Conservation (phyloP, 257 asterid species). For the Primulina tabacum region DNA sequence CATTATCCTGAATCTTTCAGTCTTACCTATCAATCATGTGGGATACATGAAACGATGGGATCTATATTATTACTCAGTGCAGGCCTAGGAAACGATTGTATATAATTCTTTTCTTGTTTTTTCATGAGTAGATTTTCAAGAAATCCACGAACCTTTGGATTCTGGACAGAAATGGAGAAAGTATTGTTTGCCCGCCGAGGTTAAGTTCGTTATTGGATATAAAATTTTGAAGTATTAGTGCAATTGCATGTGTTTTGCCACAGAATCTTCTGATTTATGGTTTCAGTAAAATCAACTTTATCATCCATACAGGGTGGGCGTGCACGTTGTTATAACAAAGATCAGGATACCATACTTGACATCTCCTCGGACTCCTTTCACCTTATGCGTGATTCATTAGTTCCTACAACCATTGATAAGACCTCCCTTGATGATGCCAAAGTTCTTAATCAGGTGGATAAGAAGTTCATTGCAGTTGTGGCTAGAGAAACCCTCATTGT, state of each 20-base stretch:
- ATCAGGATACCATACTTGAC: slow-evolving; percentile 61
- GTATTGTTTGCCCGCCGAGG: slow-evolving; percentile 36
- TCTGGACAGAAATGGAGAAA: slow-evolving; percentile 56
- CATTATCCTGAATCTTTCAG: slow-evolving; percentile 16
- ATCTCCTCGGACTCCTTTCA: slow-evolving; percentile 62
- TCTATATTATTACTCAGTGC: slow-evolving; percentile 4
- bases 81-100: slow-evolving; percentile 22
- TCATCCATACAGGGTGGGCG: slow-evolving; percentile 40
- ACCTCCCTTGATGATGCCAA: slow-evolving; percentile 65
- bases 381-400: slow-evolving; percentile 55
- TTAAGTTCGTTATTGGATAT: slow-evolving; percentile 34
- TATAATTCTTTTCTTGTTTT: background rate
- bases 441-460: slow-evolving; percentile 91
- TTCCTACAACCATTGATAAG: slow-evolving; percentile 76
- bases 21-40: slow-evolving; percentile 5
- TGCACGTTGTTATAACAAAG: slow-evolving; percentile 25
- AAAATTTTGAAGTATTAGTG: slow-evolving; percentile 25
- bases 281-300: slow-evolving; percentile 24
- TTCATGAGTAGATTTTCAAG: slow-evolving; percentile 46
- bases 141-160: slow-evolving; percentile 34
- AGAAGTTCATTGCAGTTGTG: slow-evolving; percentile 88
- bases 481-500: slow-evolving; percentile 72
- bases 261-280: slow-evolving; percentile 19
- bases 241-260: slow-evolving; percentile 11
- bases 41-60: slow-evolving; percentile 8